These are phyloP conservation scores for Cyphellophora attinorum DNA, from an alignment of 2,329 filamentous ascomycete genomes.

Conservation along the genomic window DNA sequence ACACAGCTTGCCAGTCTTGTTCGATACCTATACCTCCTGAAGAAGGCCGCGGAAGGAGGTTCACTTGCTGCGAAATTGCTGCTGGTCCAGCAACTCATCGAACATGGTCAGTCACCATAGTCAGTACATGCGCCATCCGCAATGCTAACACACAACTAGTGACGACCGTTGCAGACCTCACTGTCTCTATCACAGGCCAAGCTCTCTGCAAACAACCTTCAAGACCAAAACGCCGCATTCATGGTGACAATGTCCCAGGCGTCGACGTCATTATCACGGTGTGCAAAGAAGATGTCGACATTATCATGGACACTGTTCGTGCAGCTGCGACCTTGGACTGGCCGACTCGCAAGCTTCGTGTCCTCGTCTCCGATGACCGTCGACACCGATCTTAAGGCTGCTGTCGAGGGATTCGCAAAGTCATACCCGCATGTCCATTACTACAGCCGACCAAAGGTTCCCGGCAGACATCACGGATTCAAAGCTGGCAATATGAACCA, in stretches of 20 bases:
- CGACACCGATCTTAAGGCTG: conserved; percentile 23
- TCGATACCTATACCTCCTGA: background rate
- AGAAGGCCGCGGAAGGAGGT: too few species aligned
- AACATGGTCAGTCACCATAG: too few species aligned
- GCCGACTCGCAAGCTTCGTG: conserved; percentile 40
- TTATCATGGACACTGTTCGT: conserved; percentile 45
- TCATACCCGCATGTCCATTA: conserved; percentile 31
- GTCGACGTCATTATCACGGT: conserved; percentile 48
- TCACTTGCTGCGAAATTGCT: too few species aligned
- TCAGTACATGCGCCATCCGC: too few species aligned
- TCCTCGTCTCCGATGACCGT: conserved; percentile 45
- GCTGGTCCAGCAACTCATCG: too few species aligned
- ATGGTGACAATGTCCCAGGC: conserved; percentile 36
- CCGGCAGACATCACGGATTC: conserved; percentile 26
- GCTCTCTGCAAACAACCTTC: background rate
- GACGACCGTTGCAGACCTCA: background rate
- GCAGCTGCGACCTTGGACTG: conserved; percentile 45
- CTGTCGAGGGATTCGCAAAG: conserved; percentile 24
- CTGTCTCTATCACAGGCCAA: background rate
- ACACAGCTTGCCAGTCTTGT: background rate
- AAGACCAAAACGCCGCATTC: conserved; percentile 5
- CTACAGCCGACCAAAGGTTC: conserved; percentile 29
- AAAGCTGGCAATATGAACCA: conserved; percentile 41
- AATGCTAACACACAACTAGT: too few species aligned
- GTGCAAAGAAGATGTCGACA: conserved; percentile 46